Evolutionary conservation across 2,329 filamentous ascomycete genomes (phyloP).

Genomic region (Fulvia fulva): DNA sequence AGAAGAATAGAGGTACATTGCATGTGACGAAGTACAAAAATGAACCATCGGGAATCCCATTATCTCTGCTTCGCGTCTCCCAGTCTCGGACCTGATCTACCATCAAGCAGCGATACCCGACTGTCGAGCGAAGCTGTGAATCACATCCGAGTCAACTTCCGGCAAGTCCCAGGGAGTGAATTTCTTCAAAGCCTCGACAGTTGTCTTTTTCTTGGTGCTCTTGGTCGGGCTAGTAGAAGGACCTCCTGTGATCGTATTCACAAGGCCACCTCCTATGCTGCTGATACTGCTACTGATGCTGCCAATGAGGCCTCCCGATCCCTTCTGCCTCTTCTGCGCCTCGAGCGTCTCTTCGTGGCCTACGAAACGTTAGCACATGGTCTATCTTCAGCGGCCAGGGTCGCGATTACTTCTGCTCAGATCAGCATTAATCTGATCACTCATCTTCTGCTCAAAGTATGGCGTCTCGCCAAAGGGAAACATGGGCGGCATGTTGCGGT

Average conservation of each 20-base stretch:
- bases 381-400: background rate
- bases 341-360: slow-evolving; percentile 3
- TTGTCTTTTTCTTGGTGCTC: background rate
- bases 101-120: background rate
- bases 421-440: slow-evolving; percentile 29
- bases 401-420: slow-evolving; percentile 24
- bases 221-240: background rate
- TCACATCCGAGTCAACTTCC: background rate
- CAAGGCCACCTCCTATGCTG: background rate
- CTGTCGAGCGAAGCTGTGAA: background rate
- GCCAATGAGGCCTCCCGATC: background rate
- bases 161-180: slow-evolving; percentile 3
- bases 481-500: slow-evolving; percentile 27
- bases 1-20: background rate
- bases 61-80: background rate
- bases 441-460: slow-evolving; percentile 25
- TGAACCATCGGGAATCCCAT: background rate
- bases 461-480: slow-evolving; percentile 34
- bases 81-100: background rate
- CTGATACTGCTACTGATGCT: background rate
- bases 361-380: background rate
- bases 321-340: background rate
- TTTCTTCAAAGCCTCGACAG: background rate
- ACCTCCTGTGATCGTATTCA: background rate
- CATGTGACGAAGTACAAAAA: background rate